phyloP scores from a whole-genome alignment of 2,329 filamentous ascomycete genomes.

The Cryphonectria nitschkei region DNA sequence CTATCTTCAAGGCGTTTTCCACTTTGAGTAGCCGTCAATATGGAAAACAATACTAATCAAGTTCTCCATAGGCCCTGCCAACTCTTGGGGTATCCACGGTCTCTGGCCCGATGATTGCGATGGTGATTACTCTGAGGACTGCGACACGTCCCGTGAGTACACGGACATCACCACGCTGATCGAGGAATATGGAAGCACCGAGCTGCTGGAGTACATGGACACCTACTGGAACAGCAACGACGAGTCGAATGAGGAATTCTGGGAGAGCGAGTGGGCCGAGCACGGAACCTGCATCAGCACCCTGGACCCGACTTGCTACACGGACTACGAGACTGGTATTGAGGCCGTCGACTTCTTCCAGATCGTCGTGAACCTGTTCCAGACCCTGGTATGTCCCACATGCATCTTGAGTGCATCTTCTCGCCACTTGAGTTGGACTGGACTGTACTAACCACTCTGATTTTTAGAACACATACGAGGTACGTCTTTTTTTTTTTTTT shows the following conservation, averaged over 20 bases:
- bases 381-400: conserved; percentile 13
- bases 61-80: conserved; percentile 14
- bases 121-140: conserved; percentile 20
- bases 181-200: conserved; percentile 18
- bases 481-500: conserved; percentile 9
- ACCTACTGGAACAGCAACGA: conserved; percentile 27
- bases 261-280: conserved; percentile 27
- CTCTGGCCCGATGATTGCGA: conserved; percentile 28
- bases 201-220: conserved; percentile 23
- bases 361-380: conserved; percentile 22
- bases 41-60: not conserved
- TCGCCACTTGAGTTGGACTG: not conserved
- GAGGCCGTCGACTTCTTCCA: conserved; percentile 29
- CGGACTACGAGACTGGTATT: conserved; percentile 23
- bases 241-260: conserved; percentile 24
- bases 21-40: not conserved
- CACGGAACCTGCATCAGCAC: conserved; percentile 28
- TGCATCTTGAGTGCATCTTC: not conserved
- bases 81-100: conserved; percentile 29
- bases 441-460: not conserved
- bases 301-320: conserved; percentile 24
- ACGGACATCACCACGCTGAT: conserved; percentile 26
- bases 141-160: conserved; percentile 23
- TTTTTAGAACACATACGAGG: conserved; percentile 23
- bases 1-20: not conserved